Base-by-base conservation (phyloP, 2,329 filamentous ascomycete species). In the Reticulascus tulasneorum region DNA sequence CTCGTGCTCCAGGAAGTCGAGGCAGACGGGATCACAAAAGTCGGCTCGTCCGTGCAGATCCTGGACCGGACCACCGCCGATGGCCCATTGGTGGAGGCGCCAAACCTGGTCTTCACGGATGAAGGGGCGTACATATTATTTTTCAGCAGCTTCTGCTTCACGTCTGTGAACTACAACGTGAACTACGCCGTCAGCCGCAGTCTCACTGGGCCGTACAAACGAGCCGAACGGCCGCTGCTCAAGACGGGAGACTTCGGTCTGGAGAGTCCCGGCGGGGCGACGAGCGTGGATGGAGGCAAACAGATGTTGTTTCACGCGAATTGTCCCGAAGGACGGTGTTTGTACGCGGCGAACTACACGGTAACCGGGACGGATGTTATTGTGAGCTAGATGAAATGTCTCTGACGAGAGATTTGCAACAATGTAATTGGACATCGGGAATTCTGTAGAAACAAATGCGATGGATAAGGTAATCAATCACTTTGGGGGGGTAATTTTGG, bases 71-170 rank as follows among this genome's bases (percentile, higher is more conserved):
- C 51, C 16, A 51, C 52, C 9, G 52, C 47, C 7, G 73, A 76
- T 47, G 73, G 71, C 7, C 69, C 78, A 5, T 59, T 82, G 1
- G 67, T 83, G 16, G 79, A 84, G 55, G 80, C 79, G 12, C 80
- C 80, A 0, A 67, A 66, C 37, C 47, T 82, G 15, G 56, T 76
- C 10, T 54, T 54, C n/a, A 59, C 61, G 4, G 49, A 46, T 1
- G 63, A 66, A 13, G 72, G 71, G 5, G 60, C 63, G 11, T 82
- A 82, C 50, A 66, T 78, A 33, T 58, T 84, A 27, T 81, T 82
- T 53, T 84, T 74, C 57, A 79, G 73, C 48, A 74, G 71, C 26
- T 72, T 79, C 37, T 80, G 77, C 56, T 83, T 65, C 54, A 67
- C 66, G 2, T 65, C 69, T 18, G 54, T 67, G 3, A 50, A 51